These are phyloP conservation scores for Russula vinacea DNA, from an alignment of 768 basidiomycete species.

Conservation along the genomic window DNA sequence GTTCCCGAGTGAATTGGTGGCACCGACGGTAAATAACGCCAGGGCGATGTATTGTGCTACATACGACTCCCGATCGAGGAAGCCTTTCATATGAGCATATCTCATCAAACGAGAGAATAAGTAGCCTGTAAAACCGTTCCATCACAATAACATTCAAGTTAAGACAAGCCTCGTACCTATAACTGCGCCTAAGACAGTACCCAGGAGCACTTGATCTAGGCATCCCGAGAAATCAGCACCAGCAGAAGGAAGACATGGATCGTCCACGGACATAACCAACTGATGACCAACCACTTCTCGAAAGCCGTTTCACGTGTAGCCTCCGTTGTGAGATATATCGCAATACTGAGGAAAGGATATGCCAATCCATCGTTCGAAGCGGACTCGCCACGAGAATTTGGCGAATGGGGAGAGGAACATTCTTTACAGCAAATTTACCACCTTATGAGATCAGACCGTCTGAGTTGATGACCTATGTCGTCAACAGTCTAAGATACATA, in stretches of 20 bases:
- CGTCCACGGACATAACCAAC: constrained; percentile 65
- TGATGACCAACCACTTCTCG: constrained; percentile 81
- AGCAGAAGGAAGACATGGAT: constrained; percentile 4
- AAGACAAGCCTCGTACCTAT: constrained; percentile 36
- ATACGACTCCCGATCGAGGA: constrained; percentile 80
- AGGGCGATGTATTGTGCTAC: constrained; percentile 81
- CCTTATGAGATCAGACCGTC: constrained; percentile 40
- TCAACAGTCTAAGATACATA: constrained; percentile 32
- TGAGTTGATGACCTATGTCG: not conserved
- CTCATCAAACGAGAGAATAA: constrained; percentile 72
- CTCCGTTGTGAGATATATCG: constrained; percentile 82
- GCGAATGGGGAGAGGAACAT: constrained; percentile 74
- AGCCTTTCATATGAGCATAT: constrained; percentile 55
- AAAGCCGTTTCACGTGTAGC: constrained; percentile 58
- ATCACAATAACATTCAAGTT: not conserved
- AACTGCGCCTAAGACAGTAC: constrained; percentile 63
- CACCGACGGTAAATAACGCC: constrained; percentile 71
- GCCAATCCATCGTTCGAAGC: constrained; percentile 96
- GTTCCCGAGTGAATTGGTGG: constrained; percentile 73
- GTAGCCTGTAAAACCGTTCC: constrained; percentile 44
- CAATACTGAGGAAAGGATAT: constrained; percentile 85
- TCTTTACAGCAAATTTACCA: constrained; percentile 63
- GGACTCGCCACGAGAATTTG: constrained; percentile 84
- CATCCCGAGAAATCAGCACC: not conserved
- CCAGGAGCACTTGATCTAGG: constrained; percentile 77